phyloP scores from a whole-genome alignment of 2,329 filamentous ascomycete species.

The Trichoderma cornu-damae region DNA sequence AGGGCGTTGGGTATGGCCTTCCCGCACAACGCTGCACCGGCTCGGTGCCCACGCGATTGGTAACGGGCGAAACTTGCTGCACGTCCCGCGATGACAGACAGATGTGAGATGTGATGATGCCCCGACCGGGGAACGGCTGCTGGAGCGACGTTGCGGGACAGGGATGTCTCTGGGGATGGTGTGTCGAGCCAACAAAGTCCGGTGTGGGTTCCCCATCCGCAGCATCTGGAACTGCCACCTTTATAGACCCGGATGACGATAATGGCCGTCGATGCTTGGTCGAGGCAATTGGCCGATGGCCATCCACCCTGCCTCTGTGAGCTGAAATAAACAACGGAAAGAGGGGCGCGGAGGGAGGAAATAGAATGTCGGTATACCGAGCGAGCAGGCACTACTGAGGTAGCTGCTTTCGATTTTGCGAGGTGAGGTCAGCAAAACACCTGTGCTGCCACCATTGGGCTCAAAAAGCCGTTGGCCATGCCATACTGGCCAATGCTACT shows the following conservation, averaged over 20 bases:
- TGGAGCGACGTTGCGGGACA: slow-evolving; percentile 10
- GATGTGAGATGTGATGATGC: slow-evolving; percentile 19
- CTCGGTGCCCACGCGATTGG: slow-evolving; percentile 17
- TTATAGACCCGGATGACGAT: not conserved
- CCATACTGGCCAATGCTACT: too few relatives aligned
- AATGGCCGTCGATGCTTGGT: not conserved
- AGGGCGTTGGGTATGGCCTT: slow-evolving; percentile 2
- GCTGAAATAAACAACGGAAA: too few relatives aligned
- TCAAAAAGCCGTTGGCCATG: too few relatives aligned
- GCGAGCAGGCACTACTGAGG: too few relatives aligned
- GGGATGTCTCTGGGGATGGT: slow-evolving; percentile 8
- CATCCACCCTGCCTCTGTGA: not conserved
- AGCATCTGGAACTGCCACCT: not conserved
- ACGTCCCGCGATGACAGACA: slow-evolving; percentile 20
- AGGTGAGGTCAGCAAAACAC: not conserved
- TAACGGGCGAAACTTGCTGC: slow-evolving; percentile 17
- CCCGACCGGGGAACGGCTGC: slow-evolving; percentile 17
- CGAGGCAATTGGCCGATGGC: not conserved
- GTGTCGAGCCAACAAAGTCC: slow-evolving; percentile 12
- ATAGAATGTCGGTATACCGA: not conserved
- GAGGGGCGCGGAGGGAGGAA: not conserved
- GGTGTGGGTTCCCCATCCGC: not conserved
- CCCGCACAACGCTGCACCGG: not conserved
- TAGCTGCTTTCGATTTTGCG: not conserved
- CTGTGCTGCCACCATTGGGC: not conserved